These are phyloP conservation scores for Kingdonia uniflora DNA, from an alignment of 164 flowering plant genomes.

Conservation along the genomic window DNA sequence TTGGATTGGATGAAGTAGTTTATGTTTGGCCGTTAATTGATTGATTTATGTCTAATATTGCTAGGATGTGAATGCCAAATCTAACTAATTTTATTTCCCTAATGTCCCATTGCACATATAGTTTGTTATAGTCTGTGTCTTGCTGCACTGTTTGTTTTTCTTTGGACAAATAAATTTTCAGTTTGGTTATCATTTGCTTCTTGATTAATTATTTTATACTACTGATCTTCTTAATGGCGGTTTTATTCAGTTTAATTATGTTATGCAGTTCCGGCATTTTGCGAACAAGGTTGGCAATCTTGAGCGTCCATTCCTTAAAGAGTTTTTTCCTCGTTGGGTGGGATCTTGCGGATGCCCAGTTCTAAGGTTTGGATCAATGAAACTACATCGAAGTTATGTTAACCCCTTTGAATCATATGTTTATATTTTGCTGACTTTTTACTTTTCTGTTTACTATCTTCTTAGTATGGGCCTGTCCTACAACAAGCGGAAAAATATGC, in stretches of 20 bases:
- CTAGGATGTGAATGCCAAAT: too few species aligned
- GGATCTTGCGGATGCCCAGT: slow-evolving; percentile 86
- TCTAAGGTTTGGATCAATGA: slow-evolving; percentile 42
- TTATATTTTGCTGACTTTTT: neutral
- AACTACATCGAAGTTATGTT: neutral
- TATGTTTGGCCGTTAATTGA: too few species aligned
- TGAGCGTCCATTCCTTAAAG: slow-evolving; percentile 97
- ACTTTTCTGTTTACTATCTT: neutral
- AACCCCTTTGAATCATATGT: neutral
- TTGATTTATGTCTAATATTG: too few species aligned
- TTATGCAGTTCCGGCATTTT: slow-evolving; percentile 83
- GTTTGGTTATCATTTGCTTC: too few species aligned
- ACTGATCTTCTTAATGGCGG: too few species aligned
- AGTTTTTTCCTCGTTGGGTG: slow-evolving; percentile 95
- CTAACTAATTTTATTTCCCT: too few species aligned
- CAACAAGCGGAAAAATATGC: slow-evolving; percentile 83
- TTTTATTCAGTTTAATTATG: neutral
- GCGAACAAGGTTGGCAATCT: slow-evolving; percentile 95
- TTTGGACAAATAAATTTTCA: too few species aligned
- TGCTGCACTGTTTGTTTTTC: too few species aligned
- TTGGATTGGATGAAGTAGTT: too few species aligned
- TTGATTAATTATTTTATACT: too few species aligned
- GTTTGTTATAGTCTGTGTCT: too few species aligned
- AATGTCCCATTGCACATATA: too few species aligned
- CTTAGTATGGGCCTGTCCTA: slow-evolving; percentile 87